Evolutionary conservation across 345 rosid genomes (phyloP).

Genomic region (Lepidium africanum): DNA sequence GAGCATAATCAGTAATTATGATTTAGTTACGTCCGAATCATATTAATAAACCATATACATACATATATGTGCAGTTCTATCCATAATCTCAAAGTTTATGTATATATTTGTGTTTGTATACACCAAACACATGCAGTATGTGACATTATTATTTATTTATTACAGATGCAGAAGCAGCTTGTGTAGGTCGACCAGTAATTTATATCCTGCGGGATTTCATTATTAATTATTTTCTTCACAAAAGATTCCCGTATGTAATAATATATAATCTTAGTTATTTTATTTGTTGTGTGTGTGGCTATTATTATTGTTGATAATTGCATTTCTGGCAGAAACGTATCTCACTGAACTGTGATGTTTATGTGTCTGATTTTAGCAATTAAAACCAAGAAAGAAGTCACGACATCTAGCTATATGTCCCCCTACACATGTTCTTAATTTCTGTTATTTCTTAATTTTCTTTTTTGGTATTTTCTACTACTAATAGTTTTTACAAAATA

Average conservation of each 20-base stretch:
- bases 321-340: slow-evolving; percentile 18
- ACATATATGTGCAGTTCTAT: slow-evolving; percentile 11
- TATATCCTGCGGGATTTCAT: not conserved
- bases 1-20: not conserved
- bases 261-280: slow-evolving; percentile 5
- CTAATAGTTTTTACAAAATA: not conserved
- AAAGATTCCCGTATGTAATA: slow-evolving; percentile 9
- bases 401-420: slow-evolving; percentile 11
- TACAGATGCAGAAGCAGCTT: not conserved
- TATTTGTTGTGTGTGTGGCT: not conserved
- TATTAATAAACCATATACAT: not conserved
- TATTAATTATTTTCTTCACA: not conserved
- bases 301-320: slow-evolving; percentile 1
- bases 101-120: not conserved
- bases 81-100: not conserved
- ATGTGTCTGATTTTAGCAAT: not conserved
- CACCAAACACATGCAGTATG: not conserved
- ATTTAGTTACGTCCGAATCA: not conserved
- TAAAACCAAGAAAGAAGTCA: slow-evolving; percentile 1
- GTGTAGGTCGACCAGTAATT: slow-evolving; percentile 6
- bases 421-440: slow-evolving; percentile 13
- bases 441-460: too few species aligned
- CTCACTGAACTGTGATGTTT: not conserved
- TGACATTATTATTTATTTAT: not conserved
- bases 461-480: not conserved